Evolutionary conservation across 345 rosid genomes (phyloP).

Genomic region (Ceriops zippeliana): DNA sequence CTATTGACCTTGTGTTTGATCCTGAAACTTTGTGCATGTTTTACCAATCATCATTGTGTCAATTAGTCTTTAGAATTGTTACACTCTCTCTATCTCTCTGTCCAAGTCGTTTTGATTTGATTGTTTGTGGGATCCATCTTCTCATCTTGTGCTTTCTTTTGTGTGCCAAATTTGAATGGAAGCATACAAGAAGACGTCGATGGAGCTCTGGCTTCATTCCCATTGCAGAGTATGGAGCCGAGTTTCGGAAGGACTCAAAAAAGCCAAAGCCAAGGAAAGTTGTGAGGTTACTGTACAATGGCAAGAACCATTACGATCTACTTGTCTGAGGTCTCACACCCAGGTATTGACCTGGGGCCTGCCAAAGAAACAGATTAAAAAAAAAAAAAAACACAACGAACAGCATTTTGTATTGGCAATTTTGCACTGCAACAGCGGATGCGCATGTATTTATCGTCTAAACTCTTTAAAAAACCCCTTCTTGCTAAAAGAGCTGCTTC

Average conservation of each 20-base stretch:
- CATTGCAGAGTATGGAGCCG: slow-evolving; percentile 73
- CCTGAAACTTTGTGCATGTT: too few species aligned
- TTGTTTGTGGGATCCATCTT: neutral
- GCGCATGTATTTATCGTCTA: too few species aligned
- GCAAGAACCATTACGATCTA: slow-evolving; percentile 80
- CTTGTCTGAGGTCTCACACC: slow-evolving; percentile 37
- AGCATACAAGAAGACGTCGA: slow-evolving; percentile 56
- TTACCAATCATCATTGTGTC: too few species aligned
- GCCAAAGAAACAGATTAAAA: too few species aligned
- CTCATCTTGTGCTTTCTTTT: neutral
- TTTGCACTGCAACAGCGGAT: too few species aligned
- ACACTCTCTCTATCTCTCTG: too few species aligned
- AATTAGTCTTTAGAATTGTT: too few species aligned
- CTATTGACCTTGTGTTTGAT: too few species aligned
- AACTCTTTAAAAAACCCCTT: too few species aligned
- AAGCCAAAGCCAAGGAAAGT: slow-evolving; percentile 52
- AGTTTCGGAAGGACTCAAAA: slow-evolving; percentile 51
- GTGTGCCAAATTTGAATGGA: slow-evolving; percentile 14
- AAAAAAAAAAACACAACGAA: neutral
- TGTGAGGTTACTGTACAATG: slow-evolving; percentile 82
- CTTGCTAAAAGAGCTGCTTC: too few species aligned
- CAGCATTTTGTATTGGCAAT: neutral
- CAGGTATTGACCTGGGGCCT: neutral
- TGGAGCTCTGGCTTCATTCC: slow-evolving; percentile 72
- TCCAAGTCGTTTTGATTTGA: neutral